Evolutionary conservation across 2,329 filamentous ascomycete species (phyloP).

Genomic region (Dendrostoma leiphaemia): DNA sequence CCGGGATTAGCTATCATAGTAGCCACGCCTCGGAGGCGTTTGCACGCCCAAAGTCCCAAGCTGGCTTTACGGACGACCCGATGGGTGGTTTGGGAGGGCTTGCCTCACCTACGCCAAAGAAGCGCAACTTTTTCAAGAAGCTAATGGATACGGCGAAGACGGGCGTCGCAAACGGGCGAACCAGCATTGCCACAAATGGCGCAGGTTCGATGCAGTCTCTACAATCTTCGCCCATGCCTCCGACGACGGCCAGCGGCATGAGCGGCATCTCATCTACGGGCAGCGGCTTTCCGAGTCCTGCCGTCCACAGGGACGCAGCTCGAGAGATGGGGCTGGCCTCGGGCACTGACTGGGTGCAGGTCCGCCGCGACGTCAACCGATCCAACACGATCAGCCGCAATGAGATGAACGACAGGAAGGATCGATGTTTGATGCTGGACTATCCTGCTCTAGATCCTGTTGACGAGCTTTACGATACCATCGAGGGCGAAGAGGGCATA

Average conservation of each 20-base stretch:
- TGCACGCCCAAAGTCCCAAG: constrained; percentile 59
- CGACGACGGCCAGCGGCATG: constrained; percentile 37
- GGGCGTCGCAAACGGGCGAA: constrained; percentile 83
- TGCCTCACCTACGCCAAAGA: constrained; percentile 69
- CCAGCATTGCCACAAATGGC: constrained; percentile 69
- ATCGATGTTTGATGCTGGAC: constrained; percentile 93
- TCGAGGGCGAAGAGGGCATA: constrained; percentile 85
- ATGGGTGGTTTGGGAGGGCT: constrained; percentile 76
- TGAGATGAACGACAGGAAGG: constrained; percentile 78
- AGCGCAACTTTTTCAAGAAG: constrained; percentile 91
- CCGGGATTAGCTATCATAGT: constrained; percentile 85
- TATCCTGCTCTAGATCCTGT: constrained; percentile 85
- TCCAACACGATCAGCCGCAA: constrained; percentile 91
- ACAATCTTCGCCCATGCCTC: constrained; percentile 37
- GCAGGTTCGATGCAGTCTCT: constrained; percentile 35
- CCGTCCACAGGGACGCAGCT: constrained; percentile 46
- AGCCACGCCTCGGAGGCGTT: constrained; percentile 69
- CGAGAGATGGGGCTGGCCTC: constrained; percentile 69
- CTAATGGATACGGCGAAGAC: constrained; percentile 94
- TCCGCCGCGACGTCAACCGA: constrained; percentile 90
- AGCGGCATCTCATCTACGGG: constrained; percentile 24
- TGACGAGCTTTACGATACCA: constrained; percentile 79
- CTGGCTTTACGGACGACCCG: constrained; percentile 64
- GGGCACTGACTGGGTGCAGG: constrained; percentile 90
- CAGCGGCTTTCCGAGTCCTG: constrained; percentile 38